phyloP scores from a whole-genome alignment of 352 stramenopile species.

The Pythium dissotocum region DNA sequence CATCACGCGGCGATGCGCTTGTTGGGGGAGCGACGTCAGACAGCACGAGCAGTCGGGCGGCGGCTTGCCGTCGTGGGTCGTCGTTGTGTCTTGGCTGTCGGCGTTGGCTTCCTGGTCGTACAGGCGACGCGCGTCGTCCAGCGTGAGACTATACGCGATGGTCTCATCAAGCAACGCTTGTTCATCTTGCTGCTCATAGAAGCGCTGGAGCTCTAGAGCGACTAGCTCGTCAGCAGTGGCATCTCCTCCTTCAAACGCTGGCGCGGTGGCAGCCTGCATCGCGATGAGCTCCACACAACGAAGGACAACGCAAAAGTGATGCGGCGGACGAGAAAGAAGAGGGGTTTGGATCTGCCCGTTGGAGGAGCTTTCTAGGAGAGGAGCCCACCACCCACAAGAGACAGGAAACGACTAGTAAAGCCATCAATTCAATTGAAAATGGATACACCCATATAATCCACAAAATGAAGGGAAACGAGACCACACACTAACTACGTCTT shows the following conservation, averaged over 20 bases:
- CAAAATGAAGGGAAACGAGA: background rate
- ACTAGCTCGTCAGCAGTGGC: background rate
- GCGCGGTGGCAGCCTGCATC: background rate
- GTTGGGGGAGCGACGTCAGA: constrained; percentile 22
- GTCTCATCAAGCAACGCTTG: constrained; percentile 40
- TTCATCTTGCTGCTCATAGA: constrained; percentile 40
- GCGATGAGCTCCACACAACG: background rate
- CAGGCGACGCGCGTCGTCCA: constrained; percentile 40
- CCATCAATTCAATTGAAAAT: background rate
- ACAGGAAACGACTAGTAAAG: background rate
- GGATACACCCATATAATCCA: background rate
- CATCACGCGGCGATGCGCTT: constrained; percentile 31
- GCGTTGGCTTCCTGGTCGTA: constrained; percentile 29
- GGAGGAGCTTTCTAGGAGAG: background rate
- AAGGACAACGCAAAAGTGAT: background rate
- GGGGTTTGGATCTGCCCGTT: background rate
- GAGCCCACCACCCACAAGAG: background rate
- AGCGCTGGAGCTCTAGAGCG: constrained; percentile 40
- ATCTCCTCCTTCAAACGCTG: background rate
- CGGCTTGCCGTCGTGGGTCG: constrained; percentile 35
- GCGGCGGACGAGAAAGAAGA: background rate
- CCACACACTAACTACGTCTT: too few relatives aligned
- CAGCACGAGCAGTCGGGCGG: constrained; percentile 47
- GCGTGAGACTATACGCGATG: constrained; percentile 47
- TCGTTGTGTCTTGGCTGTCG: constrained; percentile 20